Evolutionary conservation across 352 stramenopile species (phyloP).

Genomic region (Phytophthora tubulina): DNA sequence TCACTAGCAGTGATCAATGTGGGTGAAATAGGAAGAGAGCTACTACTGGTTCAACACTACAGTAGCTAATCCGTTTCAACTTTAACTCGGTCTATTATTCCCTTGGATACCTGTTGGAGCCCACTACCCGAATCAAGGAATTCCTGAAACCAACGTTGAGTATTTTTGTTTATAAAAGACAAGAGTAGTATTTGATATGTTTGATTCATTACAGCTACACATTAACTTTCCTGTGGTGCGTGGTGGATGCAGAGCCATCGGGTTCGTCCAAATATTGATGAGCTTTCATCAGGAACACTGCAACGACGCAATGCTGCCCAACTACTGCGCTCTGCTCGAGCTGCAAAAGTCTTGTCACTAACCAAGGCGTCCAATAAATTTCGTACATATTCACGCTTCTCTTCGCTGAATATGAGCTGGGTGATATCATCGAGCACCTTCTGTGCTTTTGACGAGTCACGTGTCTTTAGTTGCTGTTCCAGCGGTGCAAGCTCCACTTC

Average conservation of each 20-base stretch:
- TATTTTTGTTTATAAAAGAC: not conserved
- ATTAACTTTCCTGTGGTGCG: conserved; percentile 30
- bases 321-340: conserved; percentile 29
- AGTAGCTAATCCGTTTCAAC: not conserved
- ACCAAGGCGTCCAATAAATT: conserved; percentile 64
- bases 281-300: conserved; percentile 31
- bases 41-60: not conserved
- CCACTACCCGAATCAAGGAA: no score
- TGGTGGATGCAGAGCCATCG: conserved; percentile 66
- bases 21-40: not conserved
- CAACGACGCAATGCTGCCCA: conserved; percentile 57
- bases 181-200: not conserved
- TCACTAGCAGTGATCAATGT: no score
- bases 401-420: conserved; percentile 61
- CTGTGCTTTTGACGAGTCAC: conserved; percentile 44
- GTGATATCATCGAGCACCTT: conserved; percentile 68
- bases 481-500: conserved; percentile 62
- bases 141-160: not conserved
- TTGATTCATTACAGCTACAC: conserved; percentile 17
- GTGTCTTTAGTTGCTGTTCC: conserved; percentile 53
- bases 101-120: no score
- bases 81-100: not conserved
- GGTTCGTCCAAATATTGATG: conserved; percentile 29
- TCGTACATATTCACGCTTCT: conserved; percentile 70
- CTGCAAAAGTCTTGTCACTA: conserved; percentile 31